These are phyloP conservation scores for Tetrapisispora fleetii DNA, from an alignment of 805 yeast genomes.

Conservation along the genomic window DNA sequence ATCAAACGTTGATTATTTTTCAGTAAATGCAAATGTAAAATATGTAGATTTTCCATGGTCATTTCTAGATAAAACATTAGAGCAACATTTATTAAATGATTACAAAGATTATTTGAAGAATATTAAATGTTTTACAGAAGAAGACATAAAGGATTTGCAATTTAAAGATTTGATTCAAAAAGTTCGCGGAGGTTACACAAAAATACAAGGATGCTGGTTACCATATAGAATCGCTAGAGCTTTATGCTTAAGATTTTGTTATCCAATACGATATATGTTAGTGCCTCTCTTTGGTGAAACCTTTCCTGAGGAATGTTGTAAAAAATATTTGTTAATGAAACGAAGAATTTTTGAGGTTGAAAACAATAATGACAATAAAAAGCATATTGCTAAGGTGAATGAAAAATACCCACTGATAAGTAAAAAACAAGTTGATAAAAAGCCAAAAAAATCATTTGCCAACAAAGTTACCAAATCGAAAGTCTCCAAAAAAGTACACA, in stretches of 20 bases:
- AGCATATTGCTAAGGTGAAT: neutral
- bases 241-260: slow-evolving; percentile 68
- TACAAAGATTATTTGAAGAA: slow-evolving; percentile 9
- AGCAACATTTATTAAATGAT: slow-evolving; percentile 8
- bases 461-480: too few relatives aligned
- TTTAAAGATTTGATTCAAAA: slow-evolving; percentile 36
- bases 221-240: slow-evolving; percentile 59
- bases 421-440: too few relatives aligned
- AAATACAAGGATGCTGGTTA: slow-evolving; percentile 92
- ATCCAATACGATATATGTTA: slow-evolving; percentile 60
- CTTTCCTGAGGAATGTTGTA: slow-evolving; percentile 36
- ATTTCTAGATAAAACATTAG: slow-evolving; percentile 16
- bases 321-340: neutral
- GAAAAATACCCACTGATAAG: neutral
- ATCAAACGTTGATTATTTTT: slow-evolving; percentile 2
- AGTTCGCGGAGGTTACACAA: slow-evolving; percentile 82
- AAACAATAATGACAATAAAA: too few relatives aligned
- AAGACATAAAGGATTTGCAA: slow-evolving; percentile 9
- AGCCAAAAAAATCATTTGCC: too few relatives aligned
- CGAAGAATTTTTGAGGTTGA: neutral
- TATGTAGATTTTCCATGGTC: slow-evolving; percentile 29
- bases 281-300: slow-evolving; percentile 70
- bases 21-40: slow-evolving; percentile 1
- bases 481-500: neutral
- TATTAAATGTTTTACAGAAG: slow-evolving; percentile 7